Evolutionary conservation across 2,329 filamentous ascomycete species (phyloP).

Genomic region (Sarocladium brachiariae): DNA sequence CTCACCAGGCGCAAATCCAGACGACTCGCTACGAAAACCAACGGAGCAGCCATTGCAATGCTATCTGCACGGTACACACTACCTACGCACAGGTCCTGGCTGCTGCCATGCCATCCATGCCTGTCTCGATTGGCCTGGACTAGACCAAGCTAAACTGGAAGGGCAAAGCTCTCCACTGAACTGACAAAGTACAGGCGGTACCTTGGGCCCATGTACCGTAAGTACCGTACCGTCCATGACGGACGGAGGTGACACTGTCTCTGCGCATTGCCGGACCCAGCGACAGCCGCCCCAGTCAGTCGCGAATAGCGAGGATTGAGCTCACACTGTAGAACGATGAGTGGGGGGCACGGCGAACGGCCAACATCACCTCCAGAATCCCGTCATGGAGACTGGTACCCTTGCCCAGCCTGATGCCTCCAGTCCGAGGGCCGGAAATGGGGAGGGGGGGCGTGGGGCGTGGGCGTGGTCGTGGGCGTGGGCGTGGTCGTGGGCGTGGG

Average conservation of each 20-base stretch:
- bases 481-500: too few species aligned
- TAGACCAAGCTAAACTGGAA: neutral
- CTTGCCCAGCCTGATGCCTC: constrained; percentile 7
- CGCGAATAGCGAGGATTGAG: too few species aligned
- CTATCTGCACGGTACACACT: neutral
- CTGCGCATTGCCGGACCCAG: constrained; percentile 8
- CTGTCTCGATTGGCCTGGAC: neutral
- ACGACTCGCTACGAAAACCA: constrained; percentile 6
- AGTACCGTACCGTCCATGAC: neutral
- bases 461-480: too few species aligned
- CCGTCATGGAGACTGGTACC: constrained; percentile 1
- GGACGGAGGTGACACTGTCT: neutral
- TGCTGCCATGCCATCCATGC: neutral
- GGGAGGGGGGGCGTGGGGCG: neutral
- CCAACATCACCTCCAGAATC: constrained; percentile 1
- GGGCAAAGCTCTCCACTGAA: neutral
- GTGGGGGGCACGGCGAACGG: neutral
- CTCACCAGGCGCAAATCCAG: neutral
- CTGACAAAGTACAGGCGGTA: neutral
- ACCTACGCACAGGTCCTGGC: too few species aligned
- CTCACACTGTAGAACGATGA: neutral
- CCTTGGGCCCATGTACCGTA: constrained; percentile 2
- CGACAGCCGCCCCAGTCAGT: neutral
- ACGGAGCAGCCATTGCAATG: neutral
- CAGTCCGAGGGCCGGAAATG: neutral